Conservation (phyloP, 192 early-diverging fungal genomes). For the Ramicandelaber brevisporus region DNA sequence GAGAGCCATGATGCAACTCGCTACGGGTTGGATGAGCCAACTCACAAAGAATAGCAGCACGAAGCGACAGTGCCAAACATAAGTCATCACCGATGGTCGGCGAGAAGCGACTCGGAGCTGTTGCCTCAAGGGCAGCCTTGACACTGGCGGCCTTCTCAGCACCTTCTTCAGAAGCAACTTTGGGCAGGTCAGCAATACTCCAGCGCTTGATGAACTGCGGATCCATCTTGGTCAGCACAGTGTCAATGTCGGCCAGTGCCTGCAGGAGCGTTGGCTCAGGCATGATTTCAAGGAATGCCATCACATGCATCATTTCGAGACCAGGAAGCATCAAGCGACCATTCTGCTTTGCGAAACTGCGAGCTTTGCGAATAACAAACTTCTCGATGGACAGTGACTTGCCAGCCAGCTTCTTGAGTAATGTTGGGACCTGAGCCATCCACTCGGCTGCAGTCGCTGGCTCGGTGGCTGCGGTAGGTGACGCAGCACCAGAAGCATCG, state of each 20-base stretch:
- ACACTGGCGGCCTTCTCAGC: constrained; percentile 6
- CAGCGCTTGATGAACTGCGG: constrained; percentile 7
- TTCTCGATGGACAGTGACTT: constrained; percentile 72
- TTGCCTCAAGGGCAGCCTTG: too few species aligned
- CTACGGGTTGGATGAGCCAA: constrained; percentile 17
- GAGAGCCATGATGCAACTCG: constrained; percentile 10
- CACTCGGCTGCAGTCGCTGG: constrained; percentile 20
- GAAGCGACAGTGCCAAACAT: constrained; percentile 41
- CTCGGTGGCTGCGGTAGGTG: constrained; percentile 5
- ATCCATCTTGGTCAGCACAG: constrained; percentile 14
- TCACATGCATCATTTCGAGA: constrained; percentile 48
- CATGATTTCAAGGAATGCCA: constrained; percentile 48
- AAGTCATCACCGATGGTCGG: constrained; percentile 67
- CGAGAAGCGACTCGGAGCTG: too few species aligned
- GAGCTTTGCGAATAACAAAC: constrained; percentile 59
- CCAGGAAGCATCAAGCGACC: constrained; percentile 41
- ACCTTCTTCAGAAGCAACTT: constrained; percentile 14
- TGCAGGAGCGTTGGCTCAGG: constrained; percentile 15
- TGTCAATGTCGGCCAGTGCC: constrained; percentile 17
- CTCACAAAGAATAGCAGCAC: constrained; percentile 34
- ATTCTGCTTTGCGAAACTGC: constrained; percentile 41
- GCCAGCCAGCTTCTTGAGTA: constrained; percentile 57
- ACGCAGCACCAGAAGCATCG: too few species aligned
- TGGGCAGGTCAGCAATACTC: constrained; percentile 8
- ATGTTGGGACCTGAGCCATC: constrained; percentile 37